Conservation (phyloP, 768 basidiomycete species). For the Saitozyma sp. region DNA sequence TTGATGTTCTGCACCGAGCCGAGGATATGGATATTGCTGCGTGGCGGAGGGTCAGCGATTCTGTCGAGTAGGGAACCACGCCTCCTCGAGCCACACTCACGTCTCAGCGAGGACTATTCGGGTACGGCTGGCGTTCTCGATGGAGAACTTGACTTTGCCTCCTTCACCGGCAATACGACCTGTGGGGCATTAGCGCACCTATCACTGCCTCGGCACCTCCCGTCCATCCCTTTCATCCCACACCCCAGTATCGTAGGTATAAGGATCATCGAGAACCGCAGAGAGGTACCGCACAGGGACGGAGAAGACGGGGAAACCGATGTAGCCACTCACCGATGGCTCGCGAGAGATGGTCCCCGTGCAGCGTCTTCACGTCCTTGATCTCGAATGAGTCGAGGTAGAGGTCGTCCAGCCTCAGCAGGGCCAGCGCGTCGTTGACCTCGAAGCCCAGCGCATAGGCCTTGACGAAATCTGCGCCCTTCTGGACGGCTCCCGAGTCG, state of each 20-base stretch:
- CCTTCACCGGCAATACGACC: conserved; percentile 98
- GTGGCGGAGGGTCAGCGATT: conserved; percentile 1
- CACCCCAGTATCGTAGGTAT: too few relatives aligned
- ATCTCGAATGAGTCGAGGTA: conserved; percentile 99
- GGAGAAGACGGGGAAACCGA: neutral
- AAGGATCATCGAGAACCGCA: too few relatives aligned
- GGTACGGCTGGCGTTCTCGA: conserved; percentile 94
- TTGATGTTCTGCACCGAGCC: conserved; percentile 99
- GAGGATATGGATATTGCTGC: conserved; percentile 94
- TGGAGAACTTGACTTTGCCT: conserved; percentile 97
- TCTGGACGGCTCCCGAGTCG: conserved; percentile 88
- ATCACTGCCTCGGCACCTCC: too few relatives aligned
- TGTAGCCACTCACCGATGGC: conserved; percentile 73
- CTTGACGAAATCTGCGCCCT: conserved; percentile 95
- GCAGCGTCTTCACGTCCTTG: conserved; percentile 96
- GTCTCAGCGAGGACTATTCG: conserved; percentile 98
- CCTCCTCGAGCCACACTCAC: conserved; percentile 57
- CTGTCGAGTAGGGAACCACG: neutral
- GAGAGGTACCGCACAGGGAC: neutral
- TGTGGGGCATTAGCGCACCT: conserved; percentile 42
- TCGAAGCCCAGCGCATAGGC: conserved; percentile 94
- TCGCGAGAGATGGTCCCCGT: conserved; percentile 96
- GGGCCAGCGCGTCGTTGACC: conserved; percentile 92
- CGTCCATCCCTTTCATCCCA: too few relatives aligned
- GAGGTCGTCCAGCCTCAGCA: conserved; percentile 90